Conservation (phyloP, 1,284 basidiomycete species). For the Sanghuangporus sanghuang region DNA sequence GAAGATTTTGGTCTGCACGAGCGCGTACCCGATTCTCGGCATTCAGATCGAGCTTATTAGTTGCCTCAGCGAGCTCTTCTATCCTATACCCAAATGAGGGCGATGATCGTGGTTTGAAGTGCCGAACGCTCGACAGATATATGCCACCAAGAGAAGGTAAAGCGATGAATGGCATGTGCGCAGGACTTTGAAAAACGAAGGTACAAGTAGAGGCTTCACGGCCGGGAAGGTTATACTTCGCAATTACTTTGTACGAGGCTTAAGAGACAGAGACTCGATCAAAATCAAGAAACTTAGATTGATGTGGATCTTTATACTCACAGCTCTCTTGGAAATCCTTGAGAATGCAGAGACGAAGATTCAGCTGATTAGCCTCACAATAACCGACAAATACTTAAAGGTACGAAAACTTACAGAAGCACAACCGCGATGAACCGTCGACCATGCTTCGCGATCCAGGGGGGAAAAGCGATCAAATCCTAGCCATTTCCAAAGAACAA, state of each 20-base stretch:
- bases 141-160: slow-evolving; percentile 39
- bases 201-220: slow-evolving; percentile 36
- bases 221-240: slow-evolving; percentile 36
- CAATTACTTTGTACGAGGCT: slow-evolving; percentile 61
- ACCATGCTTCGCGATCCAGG: slow-evolving; percentile 30
- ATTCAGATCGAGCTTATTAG: slow-evolving; percentile 21
- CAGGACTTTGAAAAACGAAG: slow-evolving; percentile 38
- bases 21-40: slow-evolving; percentile 20
- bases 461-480: slow-evolving; percentile 63
- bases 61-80: slow-evolving; percentile 19
- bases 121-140: slow-evolving; percentile 41
- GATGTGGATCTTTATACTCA: slow-evolving; percentile 26
- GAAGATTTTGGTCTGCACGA: slow-evolving; percentile 5
- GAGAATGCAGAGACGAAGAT: background rate
- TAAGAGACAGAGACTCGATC: background rate
- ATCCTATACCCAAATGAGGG: slow-evolving; percentile 23
- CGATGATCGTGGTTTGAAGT: slow-evolving; percentile 36
- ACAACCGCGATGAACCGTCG: slow-evolving; percentile 47
- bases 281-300: background rate
- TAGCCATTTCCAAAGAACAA: slow-evolving; percentile 65
- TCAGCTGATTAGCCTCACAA: background rate
- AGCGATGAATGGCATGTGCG: slow-evolving; percentile 48
- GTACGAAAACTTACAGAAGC: slow-evolving; percentile 47
- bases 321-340: slow-evolving; percentile 73
- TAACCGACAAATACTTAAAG: background rate